Evolutionary conservation across 2,329 filamentous ascomycete genomes (phyloP).

Genomic region (Teratosphaeria viscida): DNA sequence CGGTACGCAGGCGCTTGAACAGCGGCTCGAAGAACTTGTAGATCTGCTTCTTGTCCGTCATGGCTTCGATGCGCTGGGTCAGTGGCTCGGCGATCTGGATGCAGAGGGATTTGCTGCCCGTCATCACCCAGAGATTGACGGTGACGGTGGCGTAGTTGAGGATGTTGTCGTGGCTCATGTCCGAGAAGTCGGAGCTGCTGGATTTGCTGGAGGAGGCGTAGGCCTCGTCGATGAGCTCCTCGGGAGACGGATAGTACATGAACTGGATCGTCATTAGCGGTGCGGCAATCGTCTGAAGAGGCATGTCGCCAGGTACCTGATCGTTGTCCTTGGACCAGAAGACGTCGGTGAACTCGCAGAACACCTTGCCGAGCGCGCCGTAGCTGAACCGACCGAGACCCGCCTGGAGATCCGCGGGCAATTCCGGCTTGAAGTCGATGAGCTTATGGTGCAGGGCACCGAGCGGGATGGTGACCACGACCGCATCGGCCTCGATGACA

Average conservation of each 20-base stretch:
- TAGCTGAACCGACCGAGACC: conserved; percentile 31
- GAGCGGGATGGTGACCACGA: conserved; percentile 31
- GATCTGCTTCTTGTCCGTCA: conserved; percentile 28
- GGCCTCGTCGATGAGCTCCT: conserved; percentile 14
- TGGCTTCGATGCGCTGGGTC: conserved; percentile 36
- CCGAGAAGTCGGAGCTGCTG: conserved; percentile 19
- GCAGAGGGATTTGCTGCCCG: conserved; percentile 32
- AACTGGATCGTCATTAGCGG: conserved; percentile 15
- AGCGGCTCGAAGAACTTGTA: conserved; percentile 36
- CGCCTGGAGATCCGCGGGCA: conserved; percentile 28
- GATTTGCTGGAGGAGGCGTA: conserved; percentile 16
- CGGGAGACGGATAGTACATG: conserved; percentile 34
- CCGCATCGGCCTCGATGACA: conserved; percentile 27
- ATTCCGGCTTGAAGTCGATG: conserved; percentile 29
- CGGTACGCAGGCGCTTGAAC: conserved; percentile 34
- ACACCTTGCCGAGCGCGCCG: conserved; percentile 34
- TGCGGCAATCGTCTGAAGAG: background rate
- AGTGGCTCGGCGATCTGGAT: conserved; percentile 35
- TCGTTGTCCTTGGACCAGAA: conserved; percentile 38
- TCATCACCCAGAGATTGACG: conserved; percentile 36
- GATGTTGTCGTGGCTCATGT: conserved; percentile 22
- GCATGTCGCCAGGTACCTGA: conserved; percentile 14
- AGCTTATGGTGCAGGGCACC: conserved; percentile 31
- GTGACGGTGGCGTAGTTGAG: conserved; percentile 36
- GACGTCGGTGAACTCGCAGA: conserved; percentile 34